Evolutionary conservation across 1,284 basidiomycete species (phyloP).

Genomic region (Coniophora puteana): DNA sequence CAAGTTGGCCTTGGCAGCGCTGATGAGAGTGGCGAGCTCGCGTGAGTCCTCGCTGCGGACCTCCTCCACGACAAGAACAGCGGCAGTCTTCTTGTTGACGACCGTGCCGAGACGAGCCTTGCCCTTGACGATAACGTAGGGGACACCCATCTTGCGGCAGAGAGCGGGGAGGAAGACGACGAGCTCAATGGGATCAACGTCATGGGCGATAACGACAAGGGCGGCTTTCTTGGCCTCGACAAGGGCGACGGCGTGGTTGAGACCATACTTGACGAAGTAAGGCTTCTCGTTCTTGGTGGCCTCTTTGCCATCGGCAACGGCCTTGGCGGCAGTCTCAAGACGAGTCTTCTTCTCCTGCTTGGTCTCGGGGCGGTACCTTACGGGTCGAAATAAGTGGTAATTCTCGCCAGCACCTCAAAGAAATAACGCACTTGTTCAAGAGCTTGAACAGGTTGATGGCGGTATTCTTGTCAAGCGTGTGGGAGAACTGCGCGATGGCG

Average conservation of each 20-base stretch:
- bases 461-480: conserved; percentile 99
- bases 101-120: conserved; percentile 97
- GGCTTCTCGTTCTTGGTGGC: conserved; percentile 88
- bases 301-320: conserved; percentile 77
- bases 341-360: conserved; percentile 99
- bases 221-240: conserved; percentile 97
- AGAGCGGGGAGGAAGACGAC: conserved; percentile 97
- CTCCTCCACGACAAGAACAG: conserved; percentile 88
- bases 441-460: conserved; percentile 98
- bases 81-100: conserved; percentile 97
- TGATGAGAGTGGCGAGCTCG: conserved; percentile 90
- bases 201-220: conserved; percentile 95
- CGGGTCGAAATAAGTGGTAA: not conserved
- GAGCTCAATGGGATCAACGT: conserved; percentile 98
- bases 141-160: conserved; percentile 99
- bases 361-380: conserved; percentile 78
- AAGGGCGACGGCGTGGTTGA: conserved; percentile 95
- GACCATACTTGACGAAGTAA: conserved; percentile 93
- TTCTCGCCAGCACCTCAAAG: not conserved
- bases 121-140: conserved; percentile 97
- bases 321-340: conserved; percentile 74
- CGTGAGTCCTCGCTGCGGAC: conserved; percentile 93
- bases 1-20: conserved; percentile 97
- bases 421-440: conserved; percentile 77
- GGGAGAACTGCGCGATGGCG: conserved; percentile 96